Base-by-base conservation (phyloP, 345 rosid genomes). In the Zanthoxylum bungeanum region DNA sequence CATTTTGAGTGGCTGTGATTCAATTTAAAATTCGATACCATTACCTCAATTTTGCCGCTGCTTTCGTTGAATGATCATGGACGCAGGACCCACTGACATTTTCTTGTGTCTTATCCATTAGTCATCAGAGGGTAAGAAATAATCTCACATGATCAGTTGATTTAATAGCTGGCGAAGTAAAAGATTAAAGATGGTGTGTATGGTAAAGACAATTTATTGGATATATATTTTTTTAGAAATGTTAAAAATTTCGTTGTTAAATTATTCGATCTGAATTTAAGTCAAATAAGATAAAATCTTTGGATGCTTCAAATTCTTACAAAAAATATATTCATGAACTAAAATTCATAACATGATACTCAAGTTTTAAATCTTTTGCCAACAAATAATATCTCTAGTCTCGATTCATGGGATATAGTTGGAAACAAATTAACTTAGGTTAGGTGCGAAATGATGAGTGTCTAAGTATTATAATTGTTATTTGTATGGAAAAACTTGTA, bases 361-460 rank as follows among this genome's bases (percentile, higher is more conserved):
- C n/a, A n/a, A n/a, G n/a, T n/a, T n/a, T n/a, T n/a, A n/a, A n/a
- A n/a, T n/a, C n/a, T n/a, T n/a, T n/a, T n/a, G n/a, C n/a, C n/a
- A n/a, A n/a, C n/a, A n/a, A n/a, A n/a, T n/a, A n/a, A n/a, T n/a
- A n/a, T n/a, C n/a, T n/a, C n/a, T n/a, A n/a, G n/a, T n/a, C n/a
- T n/a, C n/a, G n/a, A n/a, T n/a, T n/a, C n/a, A n/a, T n/a, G n/a
- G n/a, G n/a, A n/a, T n/a, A n/a, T 64, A 5, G 49, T 30, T 55
- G 53, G 17, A 27, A 56, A 39, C 22, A 24, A 56, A 66, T 12
- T 56, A 64, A 65, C 36, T 27, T 22, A 73, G 50, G 58, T 76
- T 60, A 71, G 82, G 75, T 76, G 46, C 68, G 60, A 30, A 46
- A 79, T 71, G 25, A 74, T 76, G 64, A 56, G 71, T 22, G 16